Percentiles rank a stretch among this genome's conserved stretches.
phyloP scores from a whole-genome alignment of 2,329 filamentous ascomycete species.

The Alternaria arbusti region DNA sequence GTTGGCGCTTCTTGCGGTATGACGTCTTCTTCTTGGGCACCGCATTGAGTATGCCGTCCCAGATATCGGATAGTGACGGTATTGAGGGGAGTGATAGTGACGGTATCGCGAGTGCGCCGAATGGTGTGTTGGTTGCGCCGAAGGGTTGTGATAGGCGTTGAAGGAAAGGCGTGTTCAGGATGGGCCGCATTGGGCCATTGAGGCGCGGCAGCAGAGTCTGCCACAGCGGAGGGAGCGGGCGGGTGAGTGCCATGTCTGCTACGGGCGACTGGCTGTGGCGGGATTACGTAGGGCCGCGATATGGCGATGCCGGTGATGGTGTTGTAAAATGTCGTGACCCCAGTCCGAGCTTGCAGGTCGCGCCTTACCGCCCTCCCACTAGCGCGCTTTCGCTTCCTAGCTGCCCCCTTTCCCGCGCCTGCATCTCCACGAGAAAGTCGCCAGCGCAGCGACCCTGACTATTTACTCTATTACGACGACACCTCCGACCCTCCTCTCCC shows the following conservation, averaged over 20 bases:
- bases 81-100: slow-evolving; percentile 55
- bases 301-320: slow-evolving; percentile 25
- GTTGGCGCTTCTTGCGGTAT: slow-evolving; percentile 90
- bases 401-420: slow-evolving; percentile 50
- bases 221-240: slow-evolving; percentile 52
- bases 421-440: slow-evolving; percentile 47
- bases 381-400: slow-evolving; percentile 47
- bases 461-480: slow-evolving; percentile 33
- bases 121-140: slow-evolving; percentile 69
- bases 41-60: slow-evolving; percentile 89
- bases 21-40: slow-evolving; percentile 99
- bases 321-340: slow-evolving; percentile 36
- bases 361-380: slow-evolving; percentile 34
- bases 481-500: slow-evolving; percentile 18
- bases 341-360: slow-evolving; percentile 29
- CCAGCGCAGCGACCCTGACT: slow-evolving; percentile 43
- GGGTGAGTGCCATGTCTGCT: slow-evolving; percentile 47
- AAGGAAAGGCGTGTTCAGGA: slow-evolving; percentile 50
- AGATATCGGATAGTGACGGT: slow-evolving; percentile 74
- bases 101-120: slow-evolving; percentile 52
- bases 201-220: slow-evolving; percentile 62
- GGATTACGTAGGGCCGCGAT: slow-evolving; percentile 5
- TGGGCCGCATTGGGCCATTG: slow-evolving; percentile 50
- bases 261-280: slow-evolving; percentile 1
- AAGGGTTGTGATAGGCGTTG: slow-evolving; percentile 56